phyloP scores from a whole-genome alignment of 345 rosid species.

The Zanthoxylum bungeanum region DNA sequence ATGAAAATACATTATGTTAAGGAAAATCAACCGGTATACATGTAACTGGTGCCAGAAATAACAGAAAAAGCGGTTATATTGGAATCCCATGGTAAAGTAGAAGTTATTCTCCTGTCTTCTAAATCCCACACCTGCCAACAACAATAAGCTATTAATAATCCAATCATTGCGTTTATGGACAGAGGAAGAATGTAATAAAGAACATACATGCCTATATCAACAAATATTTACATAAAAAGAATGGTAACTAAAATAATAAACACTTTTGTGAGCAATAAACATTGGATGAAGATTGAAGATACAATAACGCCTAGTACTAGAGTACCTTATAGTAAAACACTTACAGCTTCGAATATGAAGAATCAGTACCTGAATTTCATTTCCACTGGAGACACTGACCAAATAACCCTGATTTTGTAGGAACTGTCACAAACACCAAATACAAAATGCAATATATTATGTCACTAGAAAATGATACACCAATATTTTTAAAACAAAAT shows the following conservation, averaged over 20 bases:
- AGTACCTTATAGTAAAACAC: constrained; percentile 10
- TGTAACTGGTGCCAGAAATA: constrained; percentile 66
- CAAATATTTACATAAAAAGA: not conserved
- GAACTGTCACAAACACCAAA: constrained; percentile 46
- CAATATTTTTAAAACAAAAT: not conserved
- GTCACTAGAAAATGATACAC: not conserved
- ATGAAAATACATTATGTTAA: not conserved
- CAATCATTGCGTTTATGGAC: constrained; percentile 8
- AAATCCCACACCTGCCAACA: constrained; percentile 80
- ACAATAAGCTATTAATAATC: constrained; percentile 19
- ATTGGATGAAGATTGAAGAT: constrained; percentile 8
- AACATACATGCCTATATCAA: not conserved
- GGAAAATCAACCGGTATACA: constrained; percentile 40
- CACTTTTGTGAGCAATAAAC: not conserved
- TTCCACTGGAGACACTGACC: constrained; percentile 58
- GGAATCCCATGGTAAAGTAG: constrained; percentile 65
- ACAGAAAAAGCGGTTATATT: constrained; percentile 79
- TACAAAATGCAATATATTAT: not conserved
- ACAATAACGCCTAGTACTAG: constrained; percentile 10
- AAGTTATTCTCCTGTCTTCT: constrained; percentile 50
- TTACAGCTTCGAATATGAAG: constrained; percentile 14
- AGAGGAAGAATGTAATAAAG: not conserved
- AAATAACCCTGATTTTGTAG: constrained; percentile 75
- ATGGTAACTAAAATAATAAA: not conserved
- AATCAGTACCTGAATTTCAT: constrained; percentile 70